Conservation (phyloP, 2,329 filamentous ascomycete genomes). For the Bipolaris oryzae region DNA sequence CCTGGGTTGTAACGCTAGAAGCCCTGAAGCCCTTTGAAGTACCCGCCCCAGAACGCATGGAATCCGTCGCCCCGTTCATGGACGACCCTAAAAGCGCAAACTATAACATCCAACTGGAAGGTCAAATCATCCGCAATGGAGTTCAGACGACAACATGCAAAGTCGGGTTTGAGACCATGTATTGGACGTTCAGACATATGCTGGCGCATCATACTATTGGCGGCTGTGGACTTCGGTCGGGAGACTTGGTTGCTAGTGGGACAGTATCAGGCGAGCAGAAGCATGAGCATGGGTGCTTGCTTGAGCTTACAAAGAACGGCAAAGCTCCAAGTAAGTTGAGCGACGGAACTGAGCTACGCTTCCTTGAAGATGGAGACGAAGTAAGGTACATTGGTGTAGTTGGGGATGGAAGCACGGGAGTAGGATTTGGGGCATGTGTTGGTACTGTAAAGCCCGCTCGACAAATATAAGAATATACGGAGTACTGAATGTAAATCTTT, state of each 20-base stretch:
- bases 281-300: slow-evolving; percentile 51
- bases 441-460: slow-evolving; percentile 44
- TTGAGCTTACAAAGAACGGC: slow-evolving; percentile 50
- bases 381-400: slow-evolving; percentile 47
- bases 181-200: slow-evolving; percentile 56
- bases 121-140: slow-evolving; percentile 29
- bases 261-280: slow-evolving; percentile 51
- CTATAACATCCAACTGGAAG: slow-evolving; percentile 35
- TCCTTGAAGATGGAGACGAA: slow-evolving; percentile 52
- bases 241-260: slow-evolving; percentile 54
- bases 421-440: slow-evolving; percentile 52
- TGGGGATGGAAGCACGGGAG: slow-evolving; percentile 37
- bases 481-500: background rate
- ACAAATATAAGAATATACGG: slow-evolving; percentile 2
- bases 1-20: slow-evolving; percentile 67
- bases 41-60: slow-evolving; percentile 27
- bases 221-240: slow-evolving; percentile 51
- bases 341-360: slow-evolving; percentile 43
- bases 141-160: slow-evolving; percentile 29
- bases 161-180: slow-evolving; percentile 49
- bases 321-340: slow-evolving; percentile 34
- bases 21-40: slow-evolving; percentile 55
- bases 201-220: slow-evolving; percentile 52
- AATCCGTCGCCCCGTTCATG: slow-evolving; percentile 32
- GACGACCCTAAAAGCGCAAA: slow-evolving; percentile 31